These are phyloP conservation scores for Neonectria sp. DNA, from an alignment of 2,329 filamentous ascomycete species.

Conservation along the genomic window DNA sequence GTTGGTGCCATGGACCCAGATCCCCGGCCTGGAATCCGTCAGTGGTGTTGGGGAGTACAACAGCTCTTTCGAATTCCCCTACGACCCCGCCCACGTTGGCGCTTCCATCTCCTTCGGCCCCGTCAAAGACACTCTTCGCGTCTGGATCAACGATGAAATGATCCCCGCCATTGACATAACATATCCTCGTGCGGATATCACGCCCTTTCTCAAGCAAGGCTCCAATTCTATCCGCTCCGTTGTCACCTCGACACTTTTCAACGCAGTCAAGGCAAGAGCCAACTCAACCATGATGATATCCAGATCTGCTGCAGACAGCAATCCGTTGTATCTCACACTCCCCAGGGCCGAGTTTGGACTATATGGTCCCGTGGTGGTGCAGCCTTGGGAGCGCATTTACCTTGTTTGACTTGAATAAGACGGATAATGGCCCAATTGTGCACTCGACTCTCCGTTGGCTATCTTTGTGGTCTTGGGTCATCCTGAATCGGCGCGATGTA, in stretches of 20 bases:
- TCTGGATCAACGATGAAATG: not conserved
- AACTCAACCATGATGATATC: not conserved
- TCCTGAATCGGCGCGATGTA: too few relatives aligned
- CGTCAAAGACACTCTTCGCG: not conserved
- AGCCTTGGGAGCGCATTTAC: too few relatives aligned
- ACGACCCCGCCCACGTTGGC: not conserved
- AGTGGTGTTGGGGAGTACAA: not conserved
- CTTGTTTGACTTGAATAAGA: too few relatives aligned
- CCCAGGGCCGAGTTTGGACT: too few relatives aligned
- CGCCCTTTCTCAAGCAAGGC: not conserved
- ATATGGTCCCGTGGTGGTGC: too few relatives aligned
- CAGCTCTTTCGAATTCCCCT: not conserved
- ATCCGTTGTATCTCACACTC: too few relatives aligned
- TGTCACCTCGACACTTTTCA: not conserved
- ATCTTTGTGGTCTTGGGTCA: too few relatives aligned
- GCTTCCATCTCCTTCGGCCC: not conserved
- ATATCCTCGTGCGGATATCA: not conserved
- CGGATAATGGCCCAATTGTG: too few relatives aligned
- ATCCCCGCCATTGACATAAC: not conserved
- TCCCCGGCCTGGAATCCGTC: not conserved
- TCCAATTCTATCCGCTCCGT: not conserved
- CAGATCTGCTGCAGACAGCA: too few relatives aligned
- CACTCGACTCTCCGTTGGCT: too few relatives aligned
- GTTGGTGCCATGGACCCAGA: not conserved
- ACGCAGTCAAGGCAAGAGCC: not conserved